These are phyloP conservation scores for Fusarium globosum DNA, from an alignment of 2,329 filamentous ascomycete genomes.

Conservation along the genomic window DNA sequence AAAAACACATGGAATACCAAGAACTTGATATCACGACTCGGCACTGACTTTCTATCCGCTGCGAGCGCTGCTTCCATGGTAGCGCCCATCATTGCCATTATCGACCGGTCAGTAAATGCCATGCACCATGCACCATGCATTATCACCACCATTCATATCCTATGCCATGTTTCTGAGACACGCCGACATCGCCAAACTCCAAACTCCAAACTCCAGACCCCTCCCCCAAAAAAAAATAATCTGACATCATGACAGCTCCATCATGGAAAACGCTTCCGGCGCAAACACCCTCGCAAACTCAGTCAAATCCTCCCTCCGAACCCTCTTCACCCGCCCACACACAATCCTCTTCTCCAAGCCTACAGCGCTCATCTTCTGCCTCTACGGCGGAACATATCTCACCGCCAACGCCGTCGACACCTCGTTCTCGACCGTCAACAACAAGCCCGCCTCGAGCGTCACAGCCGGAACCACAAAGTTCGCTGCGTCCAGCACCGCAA, in stretches of 20 bases:
- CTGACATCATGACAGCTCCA: slow-evolving; percentile 63
- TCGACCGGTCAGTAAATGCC: slow-evolving; percentile 73
- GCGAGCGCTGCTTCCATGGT: slow-evolving; percentile 78
- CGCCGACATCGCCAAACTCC: slow-evolving; percentile 17
- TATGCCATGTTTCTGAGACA: not conserved
- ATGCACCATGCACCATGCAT: not conserved
- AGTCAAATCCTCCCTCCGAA: slow-evolving; percentile 66
- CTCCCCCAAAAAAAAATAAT: not conserved
- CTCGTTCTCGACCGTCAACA: slow-evolving; percentile 70
- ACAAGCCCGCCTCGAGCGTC: slow-evolving; percentile 68
- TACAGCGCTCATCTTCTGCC: slow-evolving; percentile 74
- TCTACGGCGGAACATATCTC: slow-evolving; percentile 91
- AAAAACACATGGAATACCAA: slow-evolving; percentile 76
- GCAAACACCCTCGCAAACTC: slow-evolving; percentile 69
- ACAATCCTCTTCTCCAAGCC: slow-evolving; percentile 71
- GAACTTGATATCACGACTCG: slow-evolving; percentile 74
- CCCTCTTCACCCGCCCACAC: slow-evolving; percentile 70
- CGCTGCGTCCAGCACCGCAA: slow-evolving; percentile 80
- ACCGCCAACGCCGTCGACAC: slow-evolving; percentile 92
- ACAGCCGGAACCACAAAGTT: slow-evolving; percentile 86
- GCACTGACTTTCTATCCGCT: slow-evolving; percentile 76
- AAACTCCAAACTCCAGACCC: not conserved
- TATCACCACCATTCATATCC: not conserved
- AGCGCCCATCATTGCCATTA: slow-evolving; percentile 86
- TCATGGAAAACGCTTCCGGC: slow-evolving; percentile 85